Evolutionary conservation across 208 protist genomes (phyloP), one percentile per base, ranked within the genome.

Genomic region (Jaenimonas drosophilae): DNA sequence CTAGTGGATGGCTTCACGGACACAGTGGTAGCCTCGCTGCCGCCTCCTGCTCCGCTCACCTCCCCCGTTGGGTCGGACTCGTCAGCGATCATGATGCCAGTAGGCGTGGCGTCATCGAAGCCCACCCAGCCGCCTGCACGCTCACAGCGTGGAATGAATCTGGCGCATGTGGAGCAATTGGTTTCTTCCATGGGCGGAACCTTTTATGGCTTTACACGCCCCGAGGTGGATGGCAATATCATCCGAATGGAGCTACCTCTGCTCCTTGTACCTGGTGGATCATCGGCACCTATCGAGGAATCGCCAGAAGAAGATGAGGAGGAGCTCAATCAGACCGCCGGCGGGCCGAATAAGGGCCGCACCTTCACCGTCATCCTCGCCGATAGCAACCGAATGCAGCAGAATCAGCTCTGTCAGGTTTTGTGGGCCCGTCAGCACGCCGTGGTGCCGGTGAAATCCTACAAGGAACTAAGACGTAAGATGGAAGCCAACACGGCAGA

Each of bases 401-500:
- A 73, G 45, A 69, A 77, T 46, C 47, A 55, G 32, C 56, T 93
- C 12, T 90, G 80, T 49, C 67, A 76, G 45, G 62, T 90, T 4
- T 54, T 93, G 41, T 93, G 85, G 77, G 59, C 80, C 0, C 66
- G 85, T 6, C 73, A 76, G 48, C 85, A 93, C 60, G 77, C 77
- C 7, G 85, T 93, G 27, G 67, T 90, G n/a, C 77, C 76, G 0
- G 75, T 90, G 16, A 70, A 64, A n/a, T 78, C 67, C 21, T 84
- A 70, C 54, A 56, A 49, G 20, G 80, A 93, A n/a, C 55, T 88
- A 14, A 63, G 77, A 34, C 61, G 63, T 21, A 81, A 84, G 49
- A 43, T 93, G 21, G 62, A 73, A 28, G 54, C 55, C 29, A 67
- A 67, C 37, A 68, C 58, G 11, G 59, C 59, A 11, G 80, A 90